Percentiles rank a stretch among this genome's conserved stretches.
phyloP scores from a whole-genome alignment of 176 grass and related monocot species.

The Phoenix dactylifera region DNA sequence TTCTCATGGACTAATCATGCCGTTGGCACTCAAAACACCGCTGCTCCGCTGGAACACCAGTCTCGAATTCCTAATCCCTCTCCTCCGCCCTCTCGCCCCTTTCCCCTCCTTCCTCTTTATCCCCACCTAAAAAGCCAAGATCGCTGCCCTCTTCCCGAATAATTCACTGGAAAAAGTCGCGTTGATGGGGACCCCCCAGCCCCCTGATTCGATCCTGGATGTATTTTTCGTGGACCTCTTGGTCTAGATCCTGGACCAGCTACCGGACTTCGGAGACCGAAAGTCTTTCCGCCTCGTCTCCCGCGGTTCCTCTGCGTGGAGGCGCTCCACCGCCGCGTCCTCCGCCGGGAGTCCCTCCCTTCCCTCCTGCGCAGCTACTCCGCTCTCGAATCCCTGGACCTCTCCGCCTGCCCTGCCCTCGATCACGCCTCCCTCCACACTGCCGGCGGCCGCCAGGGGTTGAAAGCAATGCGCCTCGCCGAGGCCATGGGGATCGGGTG shows the following conservation, averaged over 20 bases:
- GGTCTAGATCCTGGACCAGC: conserved; percentile 54
- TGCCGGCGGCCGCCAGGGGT: conserved; percentile 3
- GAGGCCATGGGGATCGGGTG: conserved; percentile 63
- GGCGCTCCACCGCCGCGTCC: conserved; percentile 39
- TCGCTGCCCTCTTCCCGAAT: too few relatives aligned
- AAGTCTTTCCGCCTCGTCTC: conserved; percentile 75
- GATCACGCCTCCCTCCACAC: conserved; percentile 47
- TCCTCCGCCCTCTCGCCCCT: conserved; percentile 57
- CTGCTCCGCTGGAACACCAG: neutral
- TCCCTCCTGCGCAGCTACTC: conserved; percentile 47
- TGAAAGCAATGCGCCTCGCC: conserved; percentile 44
- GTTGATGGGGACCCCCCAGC: conserved; percentile 17
- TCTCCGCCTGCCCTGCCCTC: conserved; percentile 69
- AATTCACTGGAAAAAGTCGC: neutral
- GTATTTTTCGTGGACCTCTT: conserved; percentile 56
- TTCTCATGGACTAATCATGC: neutral
- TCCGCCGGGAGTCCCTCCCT: conserved; percentile 1
- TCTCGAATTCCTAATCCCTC: neutral
- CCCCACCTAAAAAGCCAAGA: conserved; percentile 34
- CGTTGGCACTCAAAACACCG: neutral
- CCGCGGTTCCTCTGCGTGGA: conserved; percentile 57
- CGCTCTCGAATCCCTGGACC: conserved; percentile 55
- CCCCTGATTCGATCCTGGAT: neutral
- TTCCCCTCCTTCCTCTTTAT: conserved; percentile 94
- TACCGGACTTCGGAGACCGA: conserved; percentile 50